These are phyloP conservation scores for Aciculosporium take DNA, from an alignment of 2,329 filamentous ascomycete species.

Conservation along the genomic window DNA sequence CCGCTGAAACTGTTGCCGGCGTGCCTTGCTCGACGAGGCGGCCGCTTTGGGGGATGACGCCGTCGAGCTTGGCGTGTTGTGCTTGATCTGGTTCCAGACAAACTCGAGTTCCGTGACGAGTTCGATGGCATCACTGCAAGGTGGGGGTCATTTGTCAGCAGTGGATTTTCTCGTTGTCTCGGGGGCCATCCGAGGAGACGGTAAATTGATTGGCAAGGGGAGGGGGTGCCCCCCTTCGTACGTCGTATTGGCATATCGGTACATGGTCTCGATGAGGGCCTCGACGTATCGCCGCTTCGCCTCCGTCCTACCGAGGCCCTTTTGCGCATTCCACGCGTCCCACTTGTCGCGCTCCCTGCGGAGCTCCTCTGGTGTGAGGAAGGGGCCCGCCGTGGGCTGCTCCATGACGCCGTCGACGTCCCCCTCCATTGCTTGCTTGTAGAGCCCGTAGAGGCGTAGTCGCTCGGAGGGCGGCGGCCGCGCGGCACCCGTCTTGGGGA, in stretches of 20 bases:
- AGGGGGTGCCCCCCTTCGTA: too few species aligned
- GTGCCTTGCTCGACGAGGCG: constrained; percentile 15
- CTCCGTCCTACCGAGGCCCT: constrained; percentile 71
- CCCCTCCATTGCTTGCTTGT: constrained; percentile 98
- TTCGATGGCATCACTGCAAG: constrained; percentile 58
- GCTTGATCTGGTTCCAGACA: constrained; percentile 96
- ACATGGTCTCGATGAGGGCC: constrained; percentile 91
- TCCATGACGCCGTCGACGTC: constrained; percentile 92
- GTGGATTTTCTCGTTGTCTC: background rate
- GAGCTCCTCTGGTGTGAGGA: constrained; percentile 37
- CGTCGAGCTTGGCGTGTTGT: constrained; percentile 56
- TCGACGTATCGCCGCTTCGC: constrained; percentile 91
- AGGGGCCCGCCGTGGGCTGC: constrained; percentile 44
- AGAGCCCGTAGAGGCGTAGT: constrained; percentile 87
- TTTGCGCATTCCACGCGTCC: constrained; percentile 92
- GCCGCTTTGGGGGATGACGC: constrained; percentile 38
- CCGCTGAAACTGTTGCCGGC: constrained; percentile 32
- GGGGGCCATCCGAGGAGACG: too few species aligned
- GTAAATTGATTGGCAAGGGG: too few species aligned
- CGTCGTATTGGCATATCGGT: constrained; percentile 81
- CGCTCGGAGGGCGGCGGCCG: constrained; percentile 76
- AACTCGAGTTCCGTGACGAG: constrained; percentile 93
- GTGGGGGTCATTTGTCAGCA: background rate
- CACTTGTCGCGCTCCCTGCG: constrained; percentile 55
- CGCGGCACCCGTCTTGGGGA: constrained; percentile 80